phyloP scores from a whole-genome alignment of 371 early-diverging fungal species.

The Encephalitozoon cuniculi region DNA sequence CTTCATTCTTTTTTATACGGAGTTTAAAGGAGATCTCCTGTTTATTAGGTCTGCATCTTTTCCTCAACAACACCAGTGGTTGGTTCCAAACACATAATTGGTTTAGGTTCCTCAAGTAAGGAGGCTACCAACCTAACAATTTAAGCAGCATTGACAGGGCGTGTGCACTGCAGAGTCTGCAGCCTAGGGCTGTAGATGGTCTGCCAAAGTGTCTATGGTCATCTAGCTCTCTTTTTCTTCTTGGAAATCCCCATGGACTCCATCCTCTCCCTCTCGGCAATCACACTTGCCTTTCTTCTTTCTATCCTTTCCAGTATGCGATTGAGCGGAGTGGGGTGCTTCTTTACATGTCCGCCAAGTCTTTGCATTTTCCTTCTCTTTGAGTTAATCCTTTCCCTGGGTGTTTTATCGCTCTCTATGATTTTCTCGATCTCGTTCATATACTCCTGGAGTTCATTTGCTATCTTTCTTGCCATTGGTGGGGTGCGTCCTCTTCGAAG shows the following conservation, averaged over 20 bases:
- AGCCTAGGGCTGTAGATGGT: too few species aligned
- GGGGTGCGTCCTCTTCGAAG: not conserved
- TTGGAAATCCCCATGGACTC: not conserved
- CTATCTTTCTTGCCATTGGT: not conserved
- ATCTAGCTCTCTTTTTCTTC: not conserved
- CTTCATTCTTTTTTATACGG: not conserved
- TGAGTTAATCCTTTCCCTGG: not conserved
- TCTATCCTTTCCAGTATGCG: not conserved
- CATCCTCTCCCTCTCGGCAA: not conserved
- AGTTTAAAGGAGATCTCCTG: constrained; percentile 10
- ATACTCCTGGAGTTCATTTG: not conserved
- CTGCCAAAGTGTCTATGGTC: not conserved
- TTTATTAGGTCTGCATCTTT: not conserved
- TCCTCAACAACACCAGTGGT: not conserved
- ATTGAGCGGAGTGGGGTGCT: not conserved
- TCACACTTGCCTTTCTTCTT: not conserved
- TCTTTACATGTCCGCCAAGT: constrained; percentile 13
- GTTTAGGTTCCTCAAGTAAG: not conserved
- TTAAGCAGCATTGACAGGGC: too few species aligned
- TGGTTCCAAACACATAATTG: not conserved
- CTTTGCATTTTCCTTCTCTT: not conserved
- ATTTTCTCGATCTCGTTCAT: not conserved
- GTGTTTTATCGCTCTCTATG: not conserved
- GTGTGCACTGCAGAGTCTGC: too few species aligned
- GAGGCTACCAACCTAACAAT: not conserved